Conservation (phyloP, 1,139 yeast species). For the Yamadazyma spencermartinsiae region DNA sequence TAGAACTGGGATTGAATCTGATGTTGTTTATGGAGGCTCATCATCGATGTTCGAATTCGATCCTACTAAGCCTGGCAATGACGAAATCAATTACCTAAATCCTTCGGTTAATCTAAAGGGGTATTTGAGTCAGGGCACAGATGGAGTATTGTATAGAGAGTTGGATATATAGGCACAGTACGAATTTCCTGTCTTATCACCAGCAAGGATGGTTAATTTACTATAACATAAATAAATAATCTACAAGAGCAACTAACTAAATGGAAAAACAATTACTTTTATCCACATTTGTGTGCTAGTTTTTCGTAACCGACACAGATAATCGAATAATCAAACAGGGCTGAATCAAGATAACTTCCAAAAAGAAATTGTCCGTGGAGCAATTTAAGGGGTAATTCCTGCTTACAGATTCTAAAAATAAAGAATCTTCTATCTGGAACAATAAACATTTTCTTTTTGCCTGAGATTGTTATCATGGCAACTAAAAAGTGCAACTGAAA, state of each 20-base stretch:
- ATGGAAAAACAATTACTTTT: too few species aligned
- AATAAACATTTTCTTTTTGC: neutral
- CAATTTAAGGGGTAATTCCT: neutral
- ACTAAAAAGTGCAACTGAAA: neutral
- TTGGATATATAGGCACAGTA: constrained; percentile 40
- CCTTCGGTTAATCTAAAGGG: constrained; percentile 56
- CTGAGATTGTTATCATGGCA: constrained; percentile 3
- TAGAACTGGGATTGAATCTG: constrained; percentile 72
- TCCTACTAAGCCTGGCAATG: constrained; percentile 23
- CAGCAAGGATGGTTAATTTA: neutral
- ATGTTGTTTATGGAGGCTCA: constrained; percentile 73
- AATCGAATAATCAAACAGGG: too few species aligned
- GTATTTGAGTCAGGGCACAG: constrained; percentile 57
- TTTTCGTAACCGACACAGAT: too few species aligned
- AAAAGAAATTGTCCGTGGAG: too few species aligned
- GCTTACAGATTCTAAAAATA: neutral
- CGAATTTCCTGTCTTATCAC: neutral
- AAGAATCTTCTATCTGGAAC: neutral
- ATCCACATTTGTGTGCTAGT: too few species aligned
- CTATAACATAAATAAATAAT: neutral
- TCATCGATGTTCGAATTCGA: constrained; percentile 56
- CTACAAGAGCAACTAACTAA: too few species aligned
- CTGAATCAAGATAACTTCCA: too few species aligned
- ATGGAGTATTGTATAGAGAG: constrained; percentile 62
- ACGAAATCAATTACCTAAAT: constrained; percentile 31